Percentiles rank a stretch among this genome's conserved stretches.
Evolutionary conservation across 371 early-diverging fungal species (phyloP).

Genomic region (Actinomucor elegans): DNA sequence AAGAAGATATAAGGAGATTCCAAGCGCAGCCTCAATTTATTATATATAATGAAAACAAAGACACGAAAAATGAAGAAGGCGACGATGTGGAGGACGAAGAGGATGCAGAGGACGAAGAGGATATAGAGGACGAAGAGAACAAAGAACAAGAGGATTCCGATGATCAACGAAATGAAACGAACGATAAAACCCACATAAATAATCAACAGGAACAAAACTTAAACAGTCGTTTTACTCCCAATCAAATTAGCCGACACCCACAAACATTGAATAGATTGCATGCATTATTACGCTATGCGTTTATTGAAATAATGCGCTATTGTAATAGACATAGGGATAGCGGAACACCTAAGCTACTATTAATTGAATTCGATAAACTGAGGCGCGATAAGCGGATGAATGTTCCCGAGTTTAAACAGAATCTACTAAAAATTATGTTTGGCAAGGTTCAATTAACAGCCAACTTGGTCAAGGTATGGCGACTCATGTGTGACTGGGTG

Average conservation of each 20-base stretch:
- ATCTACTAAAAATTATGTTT: constrained; percentile 29
- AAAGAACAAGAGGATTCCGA: background rate
- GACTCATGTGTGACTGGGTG: constrained; percentile 36
- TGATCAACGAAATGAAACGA: background rate
- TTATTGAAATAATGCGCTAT: constrained; percentile 10
- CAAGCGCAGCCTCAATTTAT: constrained; percentile 1
- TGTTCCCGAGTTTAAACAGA: constrained; percentile 15
- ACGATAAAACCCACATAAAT: background rate
- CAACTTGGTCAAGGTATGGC: constrained; percentile 27
- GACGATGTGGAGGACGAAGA: background rate
- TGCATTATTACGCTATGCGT: too few relatives aligned
- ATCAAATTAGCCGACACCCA: too few relatives aligned
- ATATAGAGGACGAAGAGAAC: background rate
- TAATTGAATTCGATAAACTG: constrained; percentile 23
- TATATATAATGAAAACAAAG: background rate
- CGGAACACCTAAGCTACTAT: constrained; percentile 6
- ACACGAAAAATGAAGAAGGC: background rate
- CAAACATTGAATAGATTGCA: too few relatives aligned
- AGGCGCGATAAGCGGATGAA: constrained; percentile 3
- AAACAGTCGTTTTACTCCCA: too few relatives aligned
- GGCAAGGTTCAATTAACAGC: constrained; percentile 37
- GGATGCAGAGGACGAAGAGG: background rate
- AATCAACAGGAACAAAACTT: background rate
- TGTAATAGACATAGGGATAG: background rate
- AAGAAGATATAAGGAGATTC: constrained; percentile 25